phyloP scores from a whole-genome alignment of 805 yeast species.

The Zygoascus tannicola region DNA sequence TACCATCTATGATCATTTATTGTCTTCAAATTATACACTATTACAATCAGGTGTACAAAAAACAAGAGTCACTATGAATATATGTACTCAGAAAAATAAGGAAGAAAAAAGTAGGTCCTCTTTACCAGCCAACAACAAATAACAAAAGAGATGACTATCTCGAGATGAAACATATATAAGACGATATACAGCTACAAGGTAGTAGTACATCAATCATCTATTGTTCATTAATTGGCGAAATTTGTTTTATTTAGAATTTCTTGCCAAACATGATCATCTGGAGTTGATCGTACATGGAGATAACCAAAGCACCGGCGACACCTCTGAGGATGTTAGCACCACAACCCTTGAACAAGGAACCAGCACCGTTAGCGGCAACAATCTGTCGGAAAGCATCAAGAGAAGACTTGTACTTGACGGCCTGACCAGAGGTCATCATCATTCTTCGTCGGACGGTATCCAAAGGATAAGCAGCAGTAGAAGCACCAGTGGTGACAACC shows the following conservation, averaged over 20 bases:
- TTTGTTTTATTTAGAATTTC: conserved; percentile 47
- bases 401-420: conserved; percentile 93
- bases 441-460: conserved; percentile 99
- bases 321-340: conserved; percentile 99
- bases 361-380: conserved; percentile 92
- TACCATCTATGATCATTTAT: neutral
- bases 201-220: no score
- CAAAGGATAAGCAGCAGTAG: conserved; percentile 97
- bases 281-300: conserved; percentile 94
- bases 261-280: conserved; percentile 93
- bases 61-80: neutral
- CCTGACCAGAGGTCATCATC: conserved; percentile 99
- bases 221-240: neutral
- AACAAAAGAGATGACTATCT: neutral
- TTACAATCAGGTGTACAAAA: neutral
- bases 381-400: conserved; percentile 85
- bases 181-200: no score
- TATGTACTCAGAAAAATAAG: neutral
- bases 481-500: conserved; percentile 97
- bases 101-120: no score
- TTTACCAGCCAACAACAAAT: neutral
- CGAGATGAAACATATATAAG: no score
- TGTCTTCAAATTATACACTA: neutral
- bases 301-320: conserved; percentile 99
- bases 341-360: conserved; percentile 95